Base-by-base conservation (phyloP, 495 filamentous ascomycete genomes). In the Lasiosphaeris hirsuta region DNA sequence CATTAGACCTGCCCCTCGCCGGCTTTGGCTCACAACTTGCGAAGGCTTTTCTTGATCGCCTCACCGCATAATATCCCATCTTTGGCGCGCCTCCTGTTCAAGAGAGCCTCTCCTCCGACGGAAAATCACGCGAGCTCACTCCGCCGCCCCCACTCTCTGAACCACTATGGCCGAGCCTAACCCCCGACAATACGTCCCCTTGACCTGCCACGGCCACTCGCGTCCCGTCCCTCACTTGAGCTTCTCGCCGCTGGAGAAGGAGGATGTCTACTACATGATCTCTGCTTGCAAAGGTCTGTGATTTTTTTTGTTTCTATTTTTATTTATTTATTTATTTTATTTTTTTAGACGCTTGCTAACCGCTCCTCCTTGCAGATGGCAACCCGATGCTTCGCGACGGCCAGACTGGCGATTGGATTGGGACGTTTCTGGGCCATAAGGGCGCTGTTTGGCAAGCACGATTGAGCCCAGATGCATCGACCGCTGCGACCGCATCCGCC, bases 321-420 rank as follows among this genome's bases (percentile, higher is more conserved):
- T n/a, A n/a, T n/a, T n/a, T n/a, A n/a, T n/a, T n/a, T n/a, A n/a
- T n/a, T n/a, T n/a, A n/a, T n/a, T n/a, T n/a, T n/a, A n/a, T n/a
- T n/a, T n/a, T n/a, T n/a, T n/a, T n/a, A n/a, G 1, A 10, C n/a
- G 17, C 40, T 7, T 4, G 36, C 58, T 61, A 41, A 52, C 57
- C 8, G 57, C 33, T 18, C 35, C 48, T 40, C 47, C 59, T 43
- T 59, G 17, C 66, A 92, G 94, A 98, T 74, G 91, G 90, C 64
- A 97, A 97, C 70, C 94, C 94, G 36, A 97, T 97, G 93, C 89
- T 98, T 63, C 88, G 94, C 54, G 90, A 98, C 79, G 94, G 94
- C 51, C 83, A 96, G 52, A 97, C 94, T 13, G 94, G 94, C 53
- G 94, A 98, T 71, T 98, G 90, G 94, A 97, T 98, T 60, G 94